Conservation (phyloP, 495 filamentous ascomycete genomes). For the Chaetomidium leptoderma region DNA sequence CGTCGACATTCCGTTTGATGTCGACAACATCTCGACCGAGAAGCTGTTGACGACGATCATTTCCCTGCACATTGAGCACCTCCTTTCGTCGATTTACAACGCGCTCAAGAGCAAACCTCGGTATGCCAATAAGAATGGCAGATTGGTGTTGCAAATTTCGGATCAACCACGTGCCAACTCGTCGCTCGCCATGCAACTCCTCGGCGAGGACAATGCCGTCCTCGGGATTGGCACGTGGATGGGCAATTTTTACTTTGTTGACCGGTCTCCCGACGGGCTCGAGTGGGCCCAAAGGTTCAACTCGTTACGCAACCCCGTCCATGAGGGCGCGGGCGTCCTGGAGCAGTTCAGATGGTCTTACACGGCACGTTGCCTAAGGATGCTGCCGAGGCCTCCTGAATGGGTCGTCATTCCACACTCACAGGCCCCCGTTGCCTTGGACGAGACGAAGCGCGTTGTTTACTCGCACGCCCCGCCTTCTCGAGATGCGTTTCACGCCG, state of each 20-base stretch:
- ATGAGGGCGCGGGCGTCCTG: constrained; percentile 51
- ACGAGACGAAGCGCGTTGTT: constrained; percentile 59
- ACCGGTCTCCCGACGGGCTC: not conserved
- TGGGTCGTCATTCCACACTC: constrained; percentile 55
- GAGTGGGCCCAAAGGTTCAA: constrained; percentile 47
- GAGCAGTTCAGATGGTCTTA: constrained; percentile 54
- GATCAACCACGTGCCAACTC: constrained; percentile 61
- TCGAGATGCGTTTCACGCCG: constrained; percentile 52
- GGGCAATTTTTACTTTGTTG: constrained; percentile 46
- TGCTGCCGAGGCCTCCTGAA: constrained; percentile 54
- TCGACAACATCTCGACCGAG: constrained; percentile 65
- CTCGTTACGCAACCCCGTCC: constrained; percentile 45
- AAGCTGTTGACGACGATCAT: constrained; percentile 67
- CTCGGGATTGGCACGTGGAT: constrained; percentile 64
- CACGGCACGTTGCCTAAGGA: constrained; percentile 60
- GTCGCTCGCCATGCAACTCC: constrained; percentile 62
- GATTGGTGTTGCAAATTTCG: constrained; percentile 52
- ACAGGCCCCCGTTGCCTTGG: constrained; percentile 45
- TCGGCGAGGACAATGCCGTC: constrained; percentile 51
- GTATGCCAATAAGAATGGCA: constrained; percentile 53
- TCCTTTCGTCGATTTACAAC: constrained; percentile 57
- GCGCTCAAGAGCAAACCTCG: constrained; percentile 53
- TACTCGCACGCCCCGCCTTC: constrained; percentile 32
- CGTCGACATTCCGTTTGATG: constrained; percentile 59
- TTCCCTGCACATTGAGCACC: constrained; percentile 64